Evolutionary conservation across 169 alveolate species (phyloP).

Genomic region (Theileria luwenshuni): DNA sequence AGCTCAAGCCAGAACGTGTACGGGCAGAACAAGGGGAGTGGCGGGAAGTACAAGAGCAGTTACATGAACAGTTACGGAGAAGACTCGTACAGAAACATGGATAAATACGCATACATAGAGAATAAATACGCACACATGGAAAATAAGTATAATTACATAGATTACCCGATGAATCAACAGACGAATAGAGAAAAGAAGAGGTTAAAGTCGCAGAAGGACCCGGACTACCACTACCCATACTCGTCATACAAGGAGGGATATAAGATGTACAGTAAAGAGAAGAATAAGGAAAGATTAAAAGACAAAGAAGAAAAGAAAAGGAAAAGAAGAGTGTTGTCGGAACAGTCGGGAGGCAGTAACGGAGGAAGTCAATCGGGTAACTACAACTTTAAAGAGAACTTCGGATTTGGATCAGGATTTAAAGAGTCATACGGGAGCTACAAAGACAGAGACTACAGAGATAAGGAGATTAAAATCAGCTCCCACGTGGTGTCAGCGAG

Average conservation of each 20-base stretch:
- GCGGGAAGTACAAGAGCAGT: background rate
- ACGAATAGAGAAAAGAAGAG: background rate
- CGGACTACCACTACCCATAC: constrained; percentile 1
- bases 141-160: constrained; percentile 12
- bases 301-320: background rate
- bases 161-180: background rate
- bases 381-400: background rate
- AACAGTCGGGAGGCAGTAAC: background rate
- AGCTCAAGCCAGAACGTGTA: background rate
- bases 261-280: background rate
- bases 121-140: constrained; percentile 11
- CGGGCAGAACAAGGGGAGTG: background rate
- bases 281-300: background rate
- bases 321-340: background rate
- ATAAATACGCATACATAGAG: constrained; percentile 8
- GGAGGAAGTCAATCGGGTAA: background rate
- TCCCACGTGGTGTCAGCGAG: constrained; percentile 73
- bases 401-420: background rate
- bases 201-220: background rate
- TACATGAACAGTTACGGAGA: too few species aligned
- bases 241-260: background rate
- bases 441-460: background rate
- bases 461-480: constrained; percentile 6
- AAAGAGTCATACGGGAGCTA: background rate
- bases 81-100: constrained; percentile 2